Percentiles rank a stretch among this genome's conserved stretches.
phyloP scores from a whole-genome alignment of 1,139 yeast species.

The Geotrichum bryndzae region DNA sequence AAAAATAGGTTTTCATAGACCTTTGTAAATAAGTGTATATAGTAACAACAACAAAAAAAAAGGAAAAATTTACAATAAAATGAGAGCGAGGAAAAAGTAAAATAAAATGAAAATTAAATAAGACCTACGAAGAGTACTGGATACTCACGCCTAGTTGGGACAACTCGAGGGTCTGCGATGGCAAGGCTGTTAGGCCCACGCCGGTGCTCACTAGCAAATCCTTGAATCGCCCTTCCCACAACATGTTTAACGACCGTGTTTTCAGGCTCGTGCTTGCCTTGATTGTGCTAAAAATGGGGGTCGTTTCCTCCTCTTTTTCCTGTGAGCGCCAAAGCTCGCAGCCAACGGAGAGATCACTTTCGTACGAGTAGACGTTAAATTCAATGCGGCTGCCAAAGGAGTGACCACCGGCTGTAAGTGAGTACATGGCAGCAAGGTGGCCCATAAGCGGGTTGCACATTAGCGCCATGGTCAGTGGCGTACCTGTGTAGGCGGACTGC shows the following conservation, averaged over 20 bases:
- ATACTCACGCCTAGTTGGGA: constrained; percentile 37
- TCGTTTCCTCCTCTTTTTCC: constrained; percentile 16
- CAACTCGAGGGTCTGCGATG: constrained; percentile 30
- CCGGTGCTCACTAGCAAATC: constrained; percentile 81
- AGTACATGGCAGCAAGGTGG: constrained; percentile 80
- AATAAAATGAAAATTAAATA: background rate
- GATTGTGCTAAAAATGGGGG: constrained; percentile 56
- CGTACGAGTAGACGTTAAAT: constrained; percentile 85
- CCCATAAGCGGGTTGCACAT: constrained; percentile 90
- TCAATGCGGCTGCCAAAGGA: constrained; percentile 83
- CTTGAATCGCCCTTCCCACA: constrained; percentile 86
- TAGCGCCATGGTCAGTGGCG: constrained; percentile 82
- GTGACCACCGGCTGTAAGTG: constrained; percentile 72
- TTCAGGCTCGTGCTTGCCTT: constrained; percentile 69
- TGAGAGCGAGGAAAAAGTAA: no score
- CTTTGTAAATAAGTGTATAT: background rate
- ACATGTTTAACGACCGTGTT: constrained; percentile 52
- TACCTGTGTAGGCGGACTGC: constrained; percentile 77
- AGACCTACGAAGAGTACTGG: constrained; percentile 32
- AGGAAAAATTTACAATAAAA: background rate
- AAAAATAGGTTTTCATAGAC: background rate
- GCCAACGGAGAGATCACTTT: constrained; percentile 80
- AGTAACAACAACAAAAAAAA: background rate
- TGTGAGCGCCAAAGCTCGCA: constrained; percentile 63
- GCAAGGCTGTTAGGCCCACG: constrained; percentile 41